Evolutionary conservation across 495 filamentous ascomycete species (phyloP), one percentile per base, ranked within the genome.

Genomic region (Neurospora terricola): DNA sequence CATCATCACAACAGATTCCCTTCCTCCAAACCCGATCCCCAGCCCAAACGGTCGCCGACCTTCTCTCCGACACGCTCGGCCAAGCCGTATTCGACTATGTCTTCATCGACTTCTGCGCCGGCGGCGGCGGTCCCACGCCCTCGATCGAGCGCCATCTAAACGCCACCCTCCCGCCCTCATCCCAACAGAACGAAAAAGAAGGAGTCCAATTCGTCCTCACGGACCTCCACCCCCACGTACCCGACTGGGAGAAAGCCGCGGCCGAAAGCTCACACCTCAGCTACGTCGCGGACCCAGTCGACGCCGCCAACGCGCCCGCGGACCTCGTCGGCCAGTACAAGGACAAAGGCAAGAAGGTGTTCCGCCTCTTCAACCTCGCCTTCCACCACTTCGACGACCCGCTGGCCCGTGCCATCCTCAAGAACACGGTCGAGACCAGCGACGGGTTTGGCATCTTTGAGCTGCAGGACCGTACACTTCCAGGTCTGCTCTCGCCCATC

Each of bases 301-400:
- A 94, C 80, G 92, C 92, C 21, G 81, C 86, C 21, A 72, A 81
- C 66, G 87, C 87, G 8, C 87, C 88, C 5, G 72, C 75, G 11
- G 78, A 81, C 39, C 79, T 90, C 7, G 76, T 88, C 16, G 76
- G 70, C 0, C 71, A 62, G 37, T 78, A 82, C 72, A 81, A 79
- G 75, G 38, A 78, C 76, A 73, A 80, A 78, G 70, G 77, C 9
- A 82, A 79, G 69, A 83, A 83, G 75, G 84, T 90, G 14, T 91
- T 93, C 79, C 83, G 90, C 3, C 80, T 93, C 36, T 94, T 91
- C 80, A 92, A 88, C 76, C 83, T 94, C 12, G 88, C 90, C 6
- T 94, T 93, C 78, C 92, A 94, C 76, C 92, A 94, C 81, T 93
- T 94, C 75, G 86, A 88, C 71, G 88, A 94, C 75, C 79, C 79